phyloP scores from a whole-genome alignment of 1,284 basidiomycete genomes.

The Naganishia albida region DNA sequence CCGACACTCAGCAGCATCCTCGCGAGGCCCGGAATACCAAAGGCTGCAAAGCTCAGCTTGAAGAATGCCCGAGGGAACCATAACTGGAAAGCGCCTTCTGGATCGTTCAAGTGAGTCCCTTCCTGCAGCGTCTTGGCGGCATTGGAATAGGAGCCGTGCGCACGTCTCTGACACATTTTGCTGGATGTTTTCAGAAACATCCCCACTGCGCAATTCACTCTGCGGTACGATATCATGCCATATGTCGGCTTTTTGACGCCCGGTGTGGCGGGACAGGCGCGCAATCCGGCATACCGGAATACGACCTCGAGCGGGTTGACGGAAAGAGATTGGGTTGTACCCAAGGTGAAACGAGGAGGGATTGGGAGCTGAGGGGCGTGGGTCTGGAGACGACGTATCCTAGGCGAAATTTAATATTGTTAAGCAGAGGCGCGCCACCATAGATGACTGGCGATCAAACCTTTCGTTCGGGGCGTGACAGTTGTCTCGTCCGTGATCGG shows the following conservation, averaged over 20 bases:
- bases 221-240: constrained; percentile 55
- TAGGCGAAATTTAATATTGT: no score
- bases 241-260: constrained; percentile 53
- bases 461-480: no score
- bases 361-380: constrained; percentile 23
- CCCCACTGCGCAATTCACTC: constrained; percentile 48
- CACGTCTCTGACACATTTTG: background rate
- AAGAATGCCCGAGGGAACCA: constrained; percentile 45
- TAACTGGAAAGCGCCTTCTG: constrained; percentile 49
- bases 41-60: constrained; percentile 44
- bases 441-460: no score
- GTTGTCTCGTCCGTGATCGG: no score
- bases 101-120: constrained; percentile 51
- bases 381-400: background rate
- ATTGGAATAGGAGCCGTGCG: background rate
- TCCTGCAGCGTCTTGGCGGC: background rate
- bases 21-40: constrained; percentile 31
- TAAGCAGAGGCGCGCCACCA: no score
- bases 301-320: constrained; percentile 9
- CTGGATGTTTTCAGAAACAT: constrained; percentile 40
- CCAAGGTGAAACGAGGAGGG: constrained; percentile 29
- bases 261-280: constrained; percentile 50
- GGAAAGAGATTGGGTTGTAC: constrained; percentile 30
- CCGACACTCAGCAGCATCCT: constrained; percentile 29
- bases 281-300: constrained; percentile 28